These are phyloP conservation scores for Trypanosoma lewisi DNA, from an alignment of 208 protist species.

Conservation along the genomic window DNA sequence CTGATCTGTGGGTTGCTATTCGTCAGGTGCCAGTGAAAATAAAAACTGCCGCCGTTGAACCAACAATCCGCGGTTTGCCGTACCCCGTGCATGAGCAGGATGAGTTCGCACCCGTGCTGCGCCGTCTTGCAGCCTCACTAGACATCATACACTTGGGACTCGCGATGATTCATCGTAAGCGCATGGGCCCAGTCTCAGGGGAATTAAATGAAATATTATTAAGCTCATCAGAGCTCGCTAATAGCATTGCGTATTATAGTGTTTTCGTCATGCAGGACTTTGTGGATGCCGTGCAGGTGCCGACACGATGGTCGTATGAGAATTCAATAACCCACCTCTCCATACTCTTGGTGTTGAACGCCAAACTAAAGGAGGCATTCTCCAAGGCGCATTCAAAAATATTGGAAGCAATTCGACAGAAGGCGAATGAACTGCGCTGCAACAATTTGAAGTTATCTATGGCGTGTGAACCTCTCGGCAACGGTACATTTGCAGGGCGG, in stretches of 20 bases:
- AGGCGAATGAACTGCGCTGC: background rate
- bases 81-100: slow-evolving; percentile 45
- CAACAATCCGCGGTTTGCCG: slow-evolving; percentile 38
- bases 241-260: slow-evolving; percentile 28
- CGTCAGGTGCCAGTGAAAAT: slow-evolving; percentile 31
- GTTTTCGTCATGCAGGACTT: slow-evolving; percentile 46
- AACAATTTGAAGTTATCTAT: background rate
- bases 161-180: slow-evolving; percentile 36
- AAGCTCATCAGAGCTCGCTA: slow-evolving; percentile 43
- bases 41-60: slow-evolving; percentile 39
- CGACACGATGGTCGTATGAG: slow-evolving; percentile 32
- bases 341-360: slow-evolving; percentile 31
- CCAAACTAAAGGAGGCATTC: slow-evolving; percentile 33
- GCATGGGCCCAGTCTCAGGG: slow-evolving; percentile 25
- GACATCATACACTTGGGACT: slow-evolving; percentile 47
- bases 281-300: slow-evolving; percentile 38
- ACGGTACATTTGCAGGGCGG: background rate
- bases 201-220: slow-evolving; percentile 27
- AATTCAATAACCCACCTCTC: slow-evolving; percentile 39
- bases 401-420: slow-evolving; percentile 33
- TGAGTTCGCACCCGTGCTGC: slow-evolving; percentile 52
- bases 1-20: slow-evolving; percentile 35
- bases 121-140: slow-evolving; percentile 43
- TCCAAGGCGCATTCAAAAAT: slow-evolving; percentile 29
- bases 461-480: background rate